phyloP scores from a whole-genome alignment of 23 red algal species.

The Gracilaria gracilis region DNA sequence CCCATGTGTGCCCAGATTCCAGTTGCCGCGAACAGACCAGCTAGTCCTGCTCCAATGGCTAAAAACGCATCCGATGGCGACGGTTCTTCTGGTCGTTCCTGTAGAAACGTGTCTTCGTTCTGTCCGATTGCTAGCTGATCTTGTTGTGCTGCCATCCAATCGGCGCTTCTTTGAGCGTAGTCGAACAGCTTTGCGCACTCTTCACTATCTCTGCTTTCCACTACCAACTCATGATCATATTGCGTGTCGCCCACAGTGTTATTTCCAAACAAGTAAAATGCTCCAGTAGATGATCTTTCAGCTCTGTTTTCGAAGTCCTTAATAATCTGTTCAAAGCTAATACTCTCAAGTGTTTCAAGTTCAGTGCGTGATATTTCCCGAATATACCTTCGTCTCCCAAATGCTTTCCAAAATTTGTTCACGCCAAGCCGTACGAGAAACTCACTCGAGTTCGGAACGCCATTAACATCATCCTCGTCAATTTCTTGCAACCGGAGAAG shows the following conservation, averaged over 20 bases:
- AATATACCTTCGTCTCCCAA: no score
- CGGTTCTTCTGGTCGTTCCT: neutral
- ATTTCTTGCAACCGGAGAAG: neutral
- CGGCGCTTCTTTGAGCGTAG: neutral
- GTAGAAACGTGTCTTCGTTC: neutral
- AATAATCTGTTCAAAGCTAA: no score
- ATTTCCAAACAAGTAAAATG: no score
- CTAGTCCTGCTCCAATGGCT: neutral
- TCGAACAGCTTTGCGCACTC: neutral
- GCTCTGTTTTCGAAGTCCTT: no score
- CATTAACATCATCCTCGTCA: neutral
- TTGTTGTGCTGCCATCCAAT: neutral
- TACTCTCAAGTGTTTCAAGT: no score
- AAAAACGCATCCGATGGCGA: neutral
- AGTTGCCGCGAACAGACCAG: neutral
- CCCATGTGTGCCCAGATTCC: neutral
- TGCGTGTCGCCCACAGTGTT: no score
- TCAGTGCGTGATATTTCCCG: no score
- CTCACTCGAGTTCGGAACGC: neutral
- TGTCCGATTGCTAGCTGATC: neutral
- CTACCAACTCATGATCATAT: neutral
- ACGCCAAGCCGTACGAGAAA: neutral
- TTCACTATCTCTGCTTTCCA: neutral
- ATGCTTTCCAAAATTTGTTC: no score
- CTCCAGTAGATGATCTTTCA: no score